phyloP scores from a whole-genome alignment of 1,139 yeast genomes.

The Pichia sp. region DNA sequence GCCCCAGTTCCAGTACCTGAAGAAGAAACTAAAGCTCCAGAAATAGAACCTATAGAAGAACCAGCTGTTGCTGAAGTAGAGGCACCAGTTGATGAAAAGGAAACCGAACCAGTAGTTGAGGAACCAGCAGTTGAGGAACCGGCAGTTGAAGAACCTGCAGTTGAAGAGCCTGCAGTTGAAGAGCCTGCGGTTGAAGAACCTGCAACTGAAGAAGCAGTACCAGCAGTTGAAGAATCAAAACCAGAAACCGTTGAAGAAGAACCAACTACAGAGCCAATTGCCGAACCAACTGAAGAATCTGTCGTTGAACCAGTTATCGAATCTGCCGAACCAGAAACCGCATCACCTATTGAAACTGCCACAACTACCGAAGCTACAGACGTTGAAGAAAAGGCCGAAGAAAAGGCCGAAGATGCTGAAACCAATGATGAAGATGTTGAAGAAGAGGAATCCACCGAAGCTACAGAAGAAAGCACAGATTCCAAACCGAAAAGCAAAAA shows the following conservation, averaged over 20 bases:
- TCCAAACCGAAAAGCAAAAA: conserved; percentile 16
- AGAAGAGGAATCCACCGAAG: not conserved
- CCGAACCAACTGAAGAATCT: conserved; percentile 20
- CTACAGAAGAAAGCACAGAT: conserved; percentile 13
- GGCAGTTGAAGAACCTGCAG: too few species aligned
- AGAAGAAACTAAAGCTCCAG: conserved; percentile 17
- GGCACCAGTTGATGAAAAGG: too few species aligned
- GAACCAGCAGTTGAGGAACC: not conserved
- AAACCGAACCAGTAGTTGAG: not conserved
- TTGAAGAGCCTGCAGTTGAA: too few species aligned
- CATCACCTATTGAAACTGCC: too few species aligned
- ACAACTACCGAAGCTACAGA: not conserved
- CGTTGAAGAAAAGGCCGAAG: not conserved
- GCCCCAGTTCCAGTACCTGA: too few species aligned
- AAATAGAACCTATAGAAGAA: too few species aligned
- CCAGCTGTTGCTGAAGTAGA: too few species aligned
- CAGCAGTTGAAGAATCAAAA: too few species aligned
- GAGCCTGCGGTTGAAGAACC: too few species aligned
- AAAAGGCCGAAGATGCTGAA: not conserved
- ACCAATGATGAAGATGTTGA: not conserved
- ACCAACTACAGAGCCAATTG: not conserved
- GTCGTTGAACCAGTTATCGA: too few species aligned
- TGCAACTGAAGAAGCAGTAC: too few species aligned
- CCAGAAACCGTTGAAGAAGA: too few species aligned
- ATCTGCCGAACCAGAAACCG: conserved; percentile 13